These are phyloP conservation scores for Iodosphaeria phyllophila DNA, from an alignment of 2,329 filamentous ascomycete genomes.

Conservation along the genomic window DNA sequence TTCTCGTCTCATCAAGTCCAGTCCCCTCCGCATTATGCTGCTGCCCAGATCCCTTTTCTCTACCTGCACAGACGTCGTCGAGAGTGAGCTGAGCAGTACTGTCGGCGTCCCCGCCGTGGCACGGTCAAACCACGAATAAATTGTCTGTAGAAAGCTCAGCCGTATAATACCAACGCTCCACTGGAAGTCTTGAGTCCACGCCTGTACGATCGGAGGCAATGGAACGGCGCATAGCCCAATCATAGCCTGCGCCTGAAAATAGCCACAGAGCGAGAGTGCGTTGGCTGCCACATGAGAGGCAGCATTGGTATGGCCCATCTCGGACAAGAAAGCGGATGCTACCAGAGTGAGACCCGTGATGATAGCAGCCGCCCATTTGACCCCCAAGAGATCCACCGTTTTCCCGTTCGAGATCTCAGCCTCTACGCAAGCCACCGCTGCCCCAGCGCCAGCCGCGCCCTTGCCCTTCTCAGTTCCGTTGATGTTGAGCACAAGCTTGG, in stretches of 20 bases:
- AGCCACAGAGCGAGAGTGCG: constrained; percentile 81
- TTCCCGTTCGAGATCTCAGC: constrained; percentile 79
- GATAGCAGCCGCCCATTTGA: constrained; percentile 78
- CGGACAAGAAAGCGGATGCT: constrained; percentile 75
- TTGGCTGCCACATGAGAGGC: constrained; percentile 89
- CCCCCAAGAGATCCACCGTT: constrained; percentile 73
- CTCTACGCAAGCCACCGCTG: constrained; percentile 69
- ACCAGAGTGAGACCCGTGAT: constrained; percentile 71
- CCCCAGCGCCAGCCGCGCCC: constrained; percentile 21
- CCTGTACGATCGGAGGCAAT: constrained; percentile 71
- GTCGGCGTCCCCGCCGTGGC: constrained; percentile 76
- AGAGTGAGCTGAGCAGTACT: constrained; percentile 56
- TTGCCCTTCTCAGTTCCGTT: constrained; percentile 17
- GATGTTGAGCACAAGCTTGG: constrained; percentile 59
- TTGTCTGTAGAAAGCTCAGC: constrained; percentile 58
- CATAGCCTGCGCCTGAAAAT: constrained; percentile 89
- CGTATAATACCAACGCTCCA: constrained; percentile 96
- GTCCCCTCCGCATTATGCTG: constrained; percentile 15
- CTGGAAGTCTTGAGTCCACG: constrained; percentile 95
- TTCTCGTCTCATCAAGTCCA: constrained; percentile 31
- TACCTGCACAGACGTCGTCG: constrained; percentile 65
- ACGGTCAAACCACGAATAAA: constrained; percentile 92
- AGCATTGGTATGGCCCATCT: constrained; percentile 81
- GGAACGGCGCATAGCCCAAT: constrained; percentile 67
- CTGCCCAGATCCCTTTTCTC: constrained; percentile 38